Conservation (phyloP, 805 yeast genomes). For the Ogataea henricii region DNA sequence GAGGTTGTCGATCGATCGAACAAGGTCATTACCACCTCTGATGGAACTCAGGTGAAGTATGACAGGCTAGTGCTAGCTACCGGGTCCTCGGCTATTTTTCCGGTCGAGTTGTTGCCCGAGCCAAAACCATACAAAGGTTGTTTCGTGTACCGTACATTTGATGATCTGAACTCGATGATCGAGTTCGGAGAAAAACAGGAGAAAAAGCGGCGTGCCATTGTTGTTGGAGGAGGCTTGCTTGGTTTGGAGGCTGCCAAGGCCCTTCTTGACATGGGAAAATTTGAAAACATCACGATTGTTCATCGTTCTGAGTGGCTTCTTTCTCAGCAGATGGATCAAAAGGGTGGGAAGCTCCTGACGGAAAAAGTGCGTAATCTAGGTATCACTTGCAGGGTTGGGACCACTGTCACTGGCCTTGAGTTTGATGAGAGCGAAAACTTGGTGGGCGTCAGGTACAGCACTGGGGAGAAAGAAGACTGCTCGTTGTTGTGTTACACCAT, state of each 20-base stretch:
- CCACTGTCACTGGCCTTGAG: conserved; percentile 50
- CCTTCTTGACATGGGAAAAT: conserved; percentile 33
- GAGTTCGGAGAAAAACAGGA: conserved; percentile 21
- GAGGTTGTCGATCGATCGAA: not conserved
- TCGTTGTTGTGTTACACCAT: conserved; percentile 38
- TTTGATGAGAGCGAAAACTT: conserved; percentile 28
- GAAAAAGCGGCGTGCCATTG: conserved; percentile 29
- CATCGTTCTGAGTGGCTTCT: conserved; percentile 38
- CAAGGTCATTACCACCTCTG: conserved; percentile 14
- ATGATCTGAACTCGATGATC: conserved; percentile 35
- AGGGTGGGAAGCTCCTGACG: conserved; percentile 37
- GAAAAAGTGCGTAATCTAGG: conserved; percentile 55
- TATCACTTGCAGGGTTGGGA: conserved; percentile 52
- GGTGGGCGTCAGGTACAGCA: conserved; percentile 29
- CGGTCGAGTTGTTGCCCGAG: conserved; percentile 26
- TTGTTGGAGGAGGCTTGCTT: conserved; percentile 38
- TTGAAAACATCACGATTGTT: conserved; percentile 34
- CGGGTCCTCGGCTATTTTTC: conserved; percentile 36
- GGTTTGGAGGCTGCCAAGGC: conserved; percentile 43
- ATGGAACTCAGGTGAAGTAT: conserved; percentile 21
- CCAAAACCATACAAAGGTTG: conserved; percentile 27
- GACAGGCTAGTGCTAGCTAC: conserved; percentile 36
- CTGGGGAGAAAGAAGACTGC: conserved; percentile 35
- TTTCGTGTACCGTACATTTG: conserved; percentile 39
- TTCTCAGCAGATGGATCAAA: conserved; percentile 40